Evolutionary conservation across 192 early-diverging fungal genomes (phyloP).

Genomic region (Phycomyces nitens): DNA sequence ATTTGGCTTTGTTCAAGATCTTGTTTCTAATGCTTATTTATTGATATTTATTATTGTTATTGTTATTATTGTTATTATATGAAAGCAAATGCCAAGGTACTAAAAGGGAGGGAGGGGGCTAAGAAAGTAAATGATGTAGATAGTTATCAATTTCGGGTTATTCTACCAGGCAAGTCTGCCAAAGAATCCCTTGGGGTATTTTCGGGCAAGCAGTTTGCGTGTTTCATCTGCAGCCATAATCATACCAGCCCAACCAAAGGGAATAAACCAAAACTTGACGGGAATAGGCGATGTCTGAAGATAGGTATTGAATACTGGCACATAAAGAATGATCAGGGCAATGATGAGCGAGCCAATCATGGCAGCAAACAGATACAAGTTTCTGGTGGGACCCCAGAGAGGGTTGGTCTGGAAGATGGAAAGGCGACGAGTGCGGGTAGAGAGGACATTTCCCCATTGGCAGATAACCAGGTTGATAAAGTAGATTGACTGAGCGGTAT

Average conservation of each 20-base stretch:
- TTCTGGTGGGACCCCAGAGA: slow-evolving; percentile 52
- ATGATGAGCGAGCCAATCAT: slow-evolving; percentile 47
- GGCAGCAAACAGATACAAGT: slow-evolving; percentile 54
- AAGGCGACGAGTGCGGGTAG: slow-evolving; percentile 49
- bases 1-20: too few species aligned
- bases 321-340: slow-evolving; percentile 48
- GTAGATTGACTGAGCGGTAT: slow-evolving; percentile 58
- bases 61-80: too few species aligned
- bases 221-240: slow-evolving; percentile 61
- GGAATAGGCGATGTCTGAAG: slow-evolving; percentile 58
- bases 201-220: slow-evolving; percentile 55
- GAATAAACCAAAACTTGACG: slow-evolving; percentile 61
- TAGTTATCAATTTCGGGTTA: not conserved
- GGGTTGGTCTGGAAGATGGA: slow-evolving; percentile 63
- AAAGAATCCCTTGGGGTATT: slow-evolving; percentile 8
- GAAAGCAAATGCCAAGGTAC: too few species aligned
- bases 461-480: slow-evolving; percentile 59
- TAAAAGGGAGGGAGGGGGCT: too few species aligned
- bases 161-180: slow-evolving; percentile 21
- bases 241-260: slow-evolving; percentile 50
- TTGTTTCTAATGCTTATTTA: too few species aligned
- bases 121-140: not conserved
- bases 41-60: too few species aligned
- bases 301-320: slow-evolving; percentile 54
- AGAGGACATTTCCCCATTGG: slow-evolving; percentile 60